A percentile compares a stretch with the other conserved stretches of the same genome.
Conservation (phyloP, 2,329 filamentous ascomycete species). For the Aureobasidium uvarum region DNA sequence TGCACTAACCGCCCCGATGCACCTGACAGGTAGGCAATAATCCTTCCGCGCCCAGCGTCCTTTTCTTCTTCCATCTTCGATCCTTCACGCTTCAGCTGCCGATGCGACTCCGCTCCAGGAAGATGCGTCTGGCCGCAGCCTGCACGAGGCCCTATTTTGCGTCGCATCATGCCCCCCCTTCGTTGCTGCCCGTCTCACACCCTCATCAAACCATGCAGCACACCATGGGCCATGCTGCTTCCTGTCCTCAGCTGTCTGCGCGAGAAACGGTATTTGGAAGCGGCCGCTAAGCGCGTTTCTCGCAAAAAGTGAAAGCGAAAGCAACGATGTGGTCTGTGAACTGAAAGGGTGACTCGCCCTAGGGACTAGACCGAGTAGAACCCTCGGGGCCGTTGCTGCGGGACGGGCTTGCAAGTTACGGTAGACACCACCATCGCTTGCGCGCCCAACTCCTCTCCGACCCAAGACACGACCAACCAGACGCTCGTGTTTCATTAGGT, state of each 20-base stretch:
- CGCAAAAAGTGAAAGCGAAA: slow-evolving; percentile 15
- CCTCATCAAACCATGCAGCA: slow-evolving; percentile 20
- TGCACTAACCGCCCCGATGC: slow-evolving; percentile 18
- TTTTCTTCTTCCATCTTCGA: slow-evolving; percentile 24
- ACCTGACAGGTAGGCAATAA: slow-evolving; percentile 20
- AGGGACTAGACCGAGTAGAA: slow-evolving; percentile 21
- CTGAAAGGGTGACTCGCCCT: slow-evolving; percentile 20
- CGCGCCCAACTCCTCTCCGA: slow-evolving; percentile 23
- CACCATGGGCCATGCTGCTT: background rate
- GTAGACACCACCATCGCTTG: slow-evolving; percentile 27
- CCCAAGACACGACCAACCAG: slow-evolving; percentile 10
- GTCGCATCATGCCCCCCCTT: background rate
- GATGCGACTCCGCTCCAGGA: background rate
- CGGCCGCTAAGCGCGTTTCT: slow-evolving; percentile 27
- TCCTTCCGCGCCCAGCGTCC: slow-evolving; percentile 17
- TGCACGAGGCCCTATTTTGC: slow-evolving; percentile 21
- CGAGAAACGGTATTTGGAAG: slow-evolving; percentile 27
- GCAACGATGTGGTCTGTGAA: slow-evolving; percentile 24
- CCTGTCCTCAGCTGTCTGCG: slow-evolving; percentile 19
- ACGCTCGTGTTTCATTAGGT: slow-evolving; percentile 24
- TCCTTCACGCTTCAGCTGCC: slow-evolving; percentile 20
- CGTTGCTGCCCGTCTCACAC: slow-evolving; percentile 18
- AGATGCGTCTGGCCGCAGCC: slow-evolving; percentile 22
- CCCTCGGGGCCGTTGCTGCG: slow-evolving; percentile 26
- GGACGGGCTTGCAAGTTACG: slow-evolving; percentile 18